Evolutionary conservation across 768 basidiomycete genomes (phyloP).

Genomic region (Phanerodontia chrysosporium): DNA sequence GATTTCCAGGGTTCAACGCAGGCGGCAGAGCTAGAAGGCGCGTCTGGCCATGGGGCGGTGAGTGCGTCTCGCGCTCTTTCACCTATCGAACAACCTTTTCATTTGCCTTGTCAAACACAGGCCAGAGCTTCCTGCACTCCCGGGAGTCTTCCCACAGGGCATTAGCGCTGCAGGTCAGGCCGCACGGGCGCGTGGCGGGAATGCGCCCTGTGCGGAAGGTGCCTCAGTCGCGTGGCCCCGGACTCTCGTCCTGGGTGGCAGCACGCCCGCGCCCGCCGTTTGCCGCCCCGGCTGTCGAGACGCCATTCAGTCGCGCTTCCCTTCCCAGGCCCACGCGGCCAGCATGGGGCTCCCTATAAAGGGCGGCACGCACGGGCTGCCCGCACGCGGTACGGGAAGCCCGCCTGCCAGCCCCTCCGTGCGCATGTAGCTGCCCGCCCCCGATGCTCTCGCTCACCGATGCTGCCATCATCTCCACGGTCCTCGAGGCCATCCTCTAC

Average conservation of each 20-base stretch:
- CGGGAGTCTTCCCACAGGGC: neutral
- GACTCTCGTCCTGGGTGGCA: neutral
- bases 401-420: neutral
- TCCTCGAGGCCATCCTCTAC: constrained; percentile 19
- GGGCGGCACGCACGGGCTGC: neutral
- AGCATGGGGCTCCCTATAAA: neutral
- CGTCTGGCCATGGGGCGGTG: too few species aligned
- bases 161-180: neutral
- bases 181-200: neutral
- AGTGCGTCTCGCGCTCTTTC: too few species aligned
- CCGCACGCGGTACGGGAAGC: neutral
- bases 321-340: constrained; percentile 2
- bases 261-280: neutral
- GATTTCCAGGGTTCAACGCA: neutral
- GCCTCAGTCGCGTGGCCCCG: neutral
- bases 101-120: neutral
- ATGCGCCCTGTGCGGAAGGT: neutral
- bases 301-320: neutral
- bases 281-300: neutral
- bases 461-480: constrained; percentile 19
- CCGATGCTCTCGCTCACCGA: constrained; percentile 8
- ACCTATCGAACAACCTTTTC: too few species aligned
- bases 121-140: neutral
- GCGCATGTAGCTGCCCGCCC: constrained; percentile 2
- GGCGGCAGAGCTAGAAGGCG: too few species aligned